Percentiles rank a stretch among this genome's conserved stretches.
Evolutionary conservation across 2,329 filamentous ascomycete genomes (phyloP).

Genomic region (Clathrospora elynae): DNA sequence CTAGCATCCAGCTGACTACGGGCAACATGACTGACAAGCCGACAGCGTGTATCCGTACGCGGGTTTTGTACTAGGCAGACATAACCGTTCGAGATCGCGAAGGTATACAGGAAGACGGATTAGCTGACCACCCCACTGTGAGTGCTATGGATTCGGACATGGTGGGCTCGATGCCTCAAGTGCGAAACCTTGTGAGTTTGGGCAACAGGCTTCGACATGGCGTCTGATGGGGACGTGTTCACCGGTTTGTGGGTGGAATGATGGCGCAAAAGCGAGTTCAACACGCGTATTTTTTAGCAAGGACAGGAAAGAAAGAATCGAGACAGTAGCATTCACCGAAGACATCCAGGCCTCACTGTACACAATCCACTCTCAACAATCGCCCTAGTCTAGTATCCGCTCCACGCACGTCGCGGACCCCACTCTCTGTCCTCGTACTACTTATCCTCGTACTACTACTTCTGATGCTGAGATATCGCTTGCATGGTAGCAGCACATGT

Average conservation of each 20-base stretch:
- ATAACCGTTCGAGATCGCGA: not conserved
- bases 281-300: not conserved
- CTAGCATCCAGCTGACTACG: not conserved
- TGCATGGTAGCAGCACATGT: too few species aligned
- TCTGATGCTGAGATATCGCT: too few species aligned
- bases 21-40: slow-evolving; percentile 1
- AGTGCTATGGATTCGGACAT: slow-evolving; percentile 1
- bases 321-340: too few species aligned
- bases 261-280: not conserved
- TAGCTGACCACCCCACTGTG: not conserved
- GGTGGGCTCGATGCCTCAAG: slow-evolving; percentile 9
- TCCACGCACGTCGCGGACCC: too few species aligned
- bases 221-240: slow-evolving; percentile 17
- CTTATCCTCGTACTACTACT: too few species aligned
- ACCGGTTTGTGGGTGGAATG: too few species aligned
- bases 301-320: not conserved
- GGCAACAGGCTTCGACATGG: slow-evolving; percentile 48
- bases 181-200: slow-evolving; percentile 7
- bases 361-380: too few species aligned
- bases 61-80: slow-evolving; percentile 51
- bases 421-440: too few species aligned
- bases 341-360: too few species aligned
- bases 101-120: not conserved
- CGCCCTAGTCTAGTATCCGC: too few species aligned
- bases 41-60: slow-evolving; percentile 51